phyloP scores from a whole-genome alignment of 2,329 filamentous ascomycete genomes.

The Alternaria solani region DNA sequence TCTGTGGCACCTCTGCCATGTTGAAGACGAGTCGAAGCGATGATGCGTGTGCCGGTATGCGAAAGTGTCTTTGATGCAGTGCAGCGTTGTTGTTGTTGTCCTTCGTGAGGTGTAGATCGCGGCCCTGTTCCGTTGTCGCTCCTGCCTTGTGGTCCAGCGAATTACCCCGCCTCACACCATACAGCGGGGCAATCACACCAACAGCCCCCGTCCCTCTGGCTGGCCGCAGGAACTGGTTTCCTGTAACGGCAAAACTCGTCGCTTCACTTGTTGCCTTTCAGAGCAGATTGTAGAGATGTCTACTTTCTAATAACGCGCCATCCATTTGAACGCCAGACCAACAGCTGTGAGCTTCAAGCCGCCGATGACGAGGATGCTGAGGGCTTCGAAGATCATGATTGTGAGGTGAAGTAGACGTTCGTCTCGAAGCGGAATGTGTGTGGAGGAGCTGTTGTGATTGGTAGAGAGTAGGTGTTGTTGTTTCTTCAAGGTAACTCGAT shows the following conservation, averaged over 20 bases:
- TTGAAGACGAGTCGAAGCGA: not conserved
- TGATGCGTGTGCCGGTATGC: not conserved
- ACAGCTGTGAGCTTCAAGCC: conserved; percentile 44
- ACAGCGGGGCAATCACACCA: conserved; percentile 33
- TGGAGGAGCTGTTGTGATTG: not conserved
- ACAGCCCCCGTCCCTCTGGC: not conserved
- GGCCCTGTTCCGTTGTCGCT: conserved; percentile 4
- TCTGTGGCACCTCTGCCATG: conserved; percentile 11
- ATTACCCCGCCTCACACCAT: conserved; percentile 16
- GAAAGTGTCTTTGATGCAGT: not conserved
- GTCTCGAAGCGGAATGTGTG: not conserved
- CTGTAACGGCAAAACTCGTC: not conserved
- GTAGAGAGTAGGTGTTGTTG: not conserved
- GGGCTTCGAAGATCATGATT: conserved; percentile 32
- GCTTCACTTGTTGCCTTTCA: not conserved
- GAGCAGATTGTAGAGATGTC: not conserved
- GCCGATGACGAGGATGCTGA: conserved; percentile 35
- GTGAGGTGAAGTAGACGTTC: not conserved
- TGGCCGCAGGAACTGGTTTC: not conserved
- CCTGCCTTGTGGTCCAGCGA: not conserved
- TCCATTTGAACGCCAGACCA: conserved; percentile 39
- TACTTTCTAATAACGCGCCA: conserved; percentile 28
- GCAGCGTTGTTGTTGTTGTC: not conserved
- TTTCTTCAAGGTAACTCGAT: not conserved
- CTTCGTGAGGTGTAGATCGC: not conserved